Conservation (phyloP, 73 alveolate genomes). For the Durusdinium trenchii region DNA sequence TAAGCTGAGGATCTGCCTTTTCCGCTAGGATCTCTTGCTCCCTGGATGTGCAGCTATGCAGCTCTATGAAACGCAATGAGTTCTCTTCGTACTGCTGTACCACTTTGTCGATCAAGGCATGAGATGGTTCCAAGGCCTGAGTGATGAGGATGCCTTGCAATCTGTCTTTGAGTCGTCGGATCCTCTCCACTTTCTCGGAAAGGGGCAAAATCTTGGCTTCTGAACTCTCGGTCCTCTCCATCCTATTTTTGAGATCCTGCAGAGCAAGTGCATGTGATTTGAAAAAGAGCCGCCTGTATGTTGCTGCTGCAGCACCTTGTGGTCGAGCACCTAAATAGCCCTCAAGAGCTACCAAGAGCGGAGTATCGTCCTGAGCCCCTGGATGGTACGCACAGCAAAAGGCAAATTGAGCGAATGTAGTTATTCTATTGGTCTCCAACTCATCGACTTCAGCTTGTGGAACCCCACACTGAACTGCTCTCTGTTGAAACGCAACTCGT, state of each 20-base stretch:
- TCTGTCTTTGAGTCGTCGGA: too few species aligned
- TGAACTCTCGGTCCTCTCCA: background rate
- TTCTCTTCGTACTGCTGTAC: background rate
- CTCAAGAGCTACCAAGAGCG: background rate
- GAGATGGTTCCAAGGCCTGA: background rate
- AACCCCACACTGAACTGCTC: background rate
- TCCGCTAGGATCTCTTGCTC: background rate
- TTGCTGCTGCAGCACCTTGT: background rate
- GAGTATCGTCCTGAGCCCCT: background rate
- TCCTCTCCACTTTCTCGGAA: background rate
- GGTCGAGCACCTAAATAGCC: background rate
- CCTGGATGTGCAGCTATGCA: background rate
- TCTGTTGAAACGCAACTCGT: background rate
- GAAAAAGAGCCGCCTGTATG: background rate
- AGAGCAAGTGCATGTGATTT: background rate
- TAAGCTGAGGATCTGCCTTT: background rate
- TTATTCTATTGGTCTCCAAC: background rate
- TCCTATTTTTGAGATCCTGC: background rate
- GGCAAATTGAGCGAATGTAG: background rate
- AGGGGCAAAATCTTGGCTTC: background rate
- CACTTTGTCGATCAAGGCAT: background rate
- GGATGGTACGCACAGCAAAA: background rate
- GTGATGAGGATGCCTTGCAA: background rate
- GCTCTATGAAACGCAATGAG: background rate
- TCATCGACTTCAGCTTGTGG: background rate